Conservation (phyloP, 2,329 filamentous ascomycete genomes). For the Camillea tinctor region DNA sequence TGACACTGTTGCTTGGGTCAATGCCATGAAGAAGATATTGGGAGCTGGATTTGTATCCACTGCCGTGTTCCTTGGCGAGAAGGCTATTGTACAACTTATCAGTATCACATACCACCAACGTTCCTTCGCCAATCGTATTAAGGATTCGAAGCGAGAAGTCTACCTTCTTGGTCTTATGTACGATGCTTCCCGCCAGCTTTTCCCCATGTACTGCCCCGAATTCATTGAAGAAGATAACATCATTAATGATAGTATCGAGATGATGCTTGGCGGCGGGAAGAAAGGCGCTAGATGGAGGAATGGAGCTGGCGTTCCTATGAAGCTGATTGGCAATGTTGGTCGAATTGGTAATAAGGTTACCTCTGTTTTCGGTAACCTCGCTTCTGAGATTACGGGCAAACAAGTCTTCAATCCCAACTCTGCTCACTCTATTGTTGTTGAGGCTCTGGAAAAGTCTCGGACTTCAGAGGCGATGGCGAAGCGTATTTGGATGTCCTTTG, state of each 20-base stretch:
- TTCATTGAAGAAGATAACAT: slow-evolving; percentile 90
- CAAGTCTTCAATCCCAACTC: slow-evolving; percentile 92
- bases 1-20: slow-evolving; percentile 49
- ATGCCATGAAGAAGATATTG: slow-evolving; percentile 62
- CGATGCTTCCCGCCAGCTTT: slow-evolving; percentile 83
- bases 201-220: slow-evolving; percentile 88
- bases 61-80: slow-evolving; percentile 72
- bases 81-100: slow-evolving; percentile 76
- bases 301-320: slow-evolving; percentile 74
- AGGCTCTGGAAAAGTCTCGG: slow-evolving; percentile 80
- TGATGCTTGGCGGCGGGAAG: slow-evolving; percentile 60
- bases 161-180: slow-evolving; percentile 81
- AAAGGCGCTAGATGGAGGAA: slow-evolving; percentile 41
- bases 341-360: slow-evolving; percentile 91
- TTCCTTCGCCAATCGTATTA: slow-evolving; percentile 79
- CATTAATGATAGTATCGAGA: slow-evolving; percentile 80
- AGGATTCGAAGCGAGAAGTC: slow-evolving; percentile 85
- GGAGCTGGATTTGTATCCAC: slow-evolving; percentile 66
- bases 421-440: slow-evolving; percentile 83
- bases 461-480: slow-evolving; percentile 91
- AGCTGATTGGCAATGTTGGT: slow-evolving; percentile 71
- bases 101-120: slow-evolving; percentile 83
- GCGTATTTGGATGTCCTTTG: slow-evolving; percentile 97
- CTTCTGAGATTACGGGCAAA: slow-evolving; percentile 92
- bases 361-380: slow-evolving; percentile 87